Evolutionary conservation across 352 stramenopile genomes (phyloP).

Genomic region (Globisporangium abappressorium): DNA sequence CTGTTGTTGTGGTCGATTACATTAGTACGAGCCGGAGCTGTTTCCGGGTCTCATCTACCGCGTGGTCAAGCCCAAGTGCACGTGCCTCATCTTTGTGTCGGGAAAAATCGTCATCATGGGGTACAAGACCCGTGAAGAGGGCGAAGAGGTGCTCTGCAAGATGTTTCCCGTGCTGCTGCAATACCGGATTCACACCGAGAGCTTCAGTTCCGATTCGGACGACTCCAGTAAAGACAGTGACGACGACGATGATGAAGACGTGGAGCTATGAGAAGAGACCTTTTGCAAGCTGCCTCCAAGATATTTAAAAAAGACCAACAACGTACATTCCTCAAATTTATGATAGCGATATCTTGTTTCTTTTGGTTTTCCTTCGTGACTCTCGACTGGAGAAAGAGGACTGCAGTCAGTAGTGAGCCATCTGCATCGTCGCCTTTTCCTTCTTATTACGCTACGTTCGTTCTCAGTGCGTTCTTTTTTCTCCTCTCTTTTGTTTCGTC

Average conservation of each 20-base stretch:
- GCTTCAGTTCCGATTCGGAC: conserved; percentile 10
- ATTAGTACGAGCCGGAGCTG: conserved; percentile 90
- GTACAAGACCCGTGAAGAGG: conserved; percentile 48
- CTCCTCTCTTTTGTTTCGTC: background rate
- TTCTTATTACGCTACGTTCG: background rate
- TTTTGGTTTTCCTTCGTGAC: background rate
- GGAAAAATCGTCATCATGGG: conserved; percentile 88
- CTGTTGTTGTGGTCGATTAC: background rate
- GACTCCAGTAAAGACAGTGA: conserved; percentile 11
- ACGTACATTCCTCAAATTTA: conserved; percentile 1
- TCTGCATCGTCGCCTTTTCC: background rate
- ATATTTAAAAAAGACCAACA: conserved; percentile 6
- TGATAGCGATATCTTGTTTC: background rate
- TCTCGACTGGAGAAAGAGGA: background rate
- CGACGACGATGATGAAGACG: background rate
- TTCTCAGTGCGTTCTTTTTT: background rate
- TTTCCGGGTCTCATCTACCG: conserved; percentile 98
- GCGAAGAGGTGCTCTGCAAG: conserved; percentile 27
- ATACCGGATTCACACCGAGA: conserved; percentile 17
- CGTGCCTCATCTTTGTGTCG: conserved; percentile 51
- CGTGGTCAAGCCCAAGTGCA: conserved; percentile 90
- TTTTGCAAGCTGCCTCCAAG: background rate
- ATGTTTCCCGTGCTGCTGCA: conserved; percentile 32
- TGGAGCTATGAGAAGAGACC: background rate
- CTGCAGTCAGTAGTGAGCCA: background rate